Base-by-base conservation (phyloP, 2,329 filamentous ascomycete species). In the Pyricularia sp. region DNA sequence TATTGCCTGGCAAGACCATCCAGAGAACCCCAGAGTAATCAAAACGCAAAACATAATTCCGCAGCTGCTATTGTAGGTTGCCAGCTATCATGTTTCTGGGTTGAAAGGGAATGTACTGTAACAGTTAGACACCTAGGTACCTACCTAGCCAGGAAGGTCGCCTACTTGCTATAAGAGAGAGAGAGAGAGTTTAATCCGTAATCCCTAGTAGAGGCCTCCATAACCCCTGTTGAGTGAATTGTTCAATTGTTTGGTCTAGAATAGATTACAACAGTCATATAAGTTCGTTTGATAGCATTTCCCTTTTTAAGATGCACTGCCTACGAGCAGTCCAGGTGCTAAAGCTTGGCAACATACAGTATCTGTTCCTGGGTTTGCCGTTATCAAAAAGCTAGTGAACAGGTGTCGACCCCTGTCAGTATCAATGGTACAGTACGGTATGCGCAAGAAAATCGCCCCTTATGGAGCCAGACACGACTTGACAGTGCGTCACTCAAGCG, bases 1-100 rank as follows among this genome's bases (percentile, higher is more conserved):
- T 28, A 81, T 91, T 30, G 79, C 77, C 74, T 89, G 86, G 85
- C 84, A 84, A 81, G 85, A 89, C 73, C 81, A 84, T 72, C 71
- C 71, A 7, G 67, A 65, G 7, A 42, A 31, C 42, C 42, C 42
- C 20, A 55, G 42, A n/a, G 42, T 55, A 9, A 55, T 55, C 42
- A 55, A 55, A n/a, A 55, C 42, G 1, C 42, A 55, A 12, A 20
- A 55, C 12, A 9, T 55, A 6, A 9, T 55, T 55, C 20, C 42
- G 20, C 42, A 55, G 6, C 42, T 55, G 20, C 20, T 55, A 55
- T 55, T 55, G 42, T 55, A n/a, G 14, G 42, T 55, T 5, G 42
- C 42, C 42, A 55, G 17, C 20, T 20, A 20, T 55, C 17, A 55
- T n/a, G 42, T n/a, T 55, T 20, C 17, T 50, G 17, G 36, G 14